These are phyloP conservation scores for Cercospora nicotianae DNA, from an alignment of 2,329 filamentous ascomycete species.

Conservation along the genomic window DNA sequence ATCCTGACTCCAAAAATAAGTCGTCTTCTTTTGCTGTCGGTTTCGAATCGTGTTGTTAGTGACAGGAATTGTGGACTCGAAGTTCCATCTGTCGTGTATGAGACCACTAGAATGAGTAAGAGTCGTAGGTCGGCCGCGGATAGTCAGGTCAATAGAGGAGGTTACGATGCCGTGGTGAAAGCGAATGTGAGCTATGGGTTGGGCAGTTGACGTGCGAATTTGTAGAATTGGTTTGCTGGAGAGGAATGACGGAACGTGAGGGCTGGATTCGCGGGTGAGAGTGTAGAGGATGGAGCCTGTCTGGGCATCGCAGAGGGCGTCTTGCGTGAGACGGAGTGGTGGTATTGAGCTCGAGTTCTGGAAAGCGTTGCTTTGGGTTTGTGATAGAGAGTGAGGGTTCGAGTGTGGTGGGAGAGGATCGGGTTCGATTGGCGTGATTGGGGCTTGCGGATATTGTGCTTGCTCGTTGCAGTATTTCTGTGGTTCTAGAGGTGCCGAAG, in stretches of 20 bases:
- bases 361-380: conserved; percentile 23
- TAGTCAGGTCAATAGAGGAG: conserved; percentile 22
- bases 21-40: neutral
- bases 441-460: neutral
- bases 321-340: conserved; percentile 23
- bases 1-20: conserved; percentile 29
- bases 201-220: conserved; percentile 13
- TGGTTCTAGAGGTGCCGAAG: conserved; percentile 7
- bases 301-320: conserved; percentile 21
- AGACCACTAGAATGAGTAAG: conserved; percentile 21
- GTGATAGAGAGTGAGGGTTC: conserved; percentile 27
- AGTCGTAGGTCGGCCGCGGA: conserved; percentile 20
- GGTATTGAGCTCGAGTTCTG: conserved; percentile 21
- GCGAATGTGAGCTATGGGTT: conserved; percentile 24
- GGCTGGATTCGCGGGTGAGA: conserved; percentile 23
- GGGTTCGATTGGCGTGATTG: conserved; percentile 21
- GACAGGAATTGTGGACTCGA: conserved; percentile 16
- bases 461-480: neutral
- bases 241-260: conserved; percentile 26
- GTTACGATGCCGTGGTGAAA: conserved; percentile 28
- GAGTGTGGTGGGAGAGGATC: conserved; percentile 29
- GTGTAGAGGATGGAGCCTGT: conserved; percentile 21
- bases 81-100: conserved; percentile 27
- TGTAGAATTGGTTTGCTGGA: conserved; percentile 28
- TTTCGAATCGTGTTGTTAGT: neutral